Conservation (phyloP, 176 grass and related monocot species). For the Aechmea fasciata region DNA sequence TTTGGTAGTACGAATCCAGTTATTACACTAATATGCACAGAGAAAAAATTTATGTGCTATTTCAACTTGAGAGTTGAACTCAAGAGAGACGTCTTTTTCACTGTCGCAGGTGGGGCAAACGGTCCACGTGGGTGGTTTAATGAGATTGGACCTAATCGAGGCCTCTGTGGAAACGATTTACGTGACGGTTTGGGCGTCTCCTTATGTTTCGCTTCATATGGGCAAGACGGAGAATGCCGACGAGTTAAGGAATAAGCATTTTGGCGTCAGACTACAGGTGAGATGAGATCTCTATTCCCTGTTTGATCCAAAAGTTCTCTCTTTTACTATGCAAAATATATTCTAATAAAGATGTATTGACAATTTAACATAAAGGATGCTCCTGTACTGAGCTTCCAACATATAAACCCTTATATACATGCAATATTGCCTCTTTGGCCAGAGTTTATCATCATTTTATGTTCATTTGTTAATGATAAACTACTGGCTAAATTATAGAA, state of each 20-base stretch:
- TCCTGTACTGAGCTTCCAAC: too few relatives aligned
- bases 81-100: constrained; percentile 3
- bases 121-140: constrained; percentile 67
- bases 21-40: background rate
- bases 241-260: constrained; percentile 61
- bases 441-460: constrained; percentile 12
- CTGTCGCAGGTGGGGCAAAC: constrained; percentile 62
- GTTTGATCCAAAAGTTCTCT: too few relatives aligned
- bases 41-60: background rate
- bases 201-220: constrained; percentile 72
- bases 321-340: too few relatives aligned
- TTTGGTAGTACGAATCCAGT: too few relatives aligned
- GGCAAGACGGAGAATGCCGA: constrained; percentile 75
- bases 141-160: constrained; percentile 64
- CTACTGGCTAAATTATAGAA: too few relatives aligned
- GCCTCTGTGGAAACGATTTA: constrained; percentile 80
- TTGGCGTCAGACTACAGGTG: constrained; percentile 84
- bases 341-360: too few relatives aligned
- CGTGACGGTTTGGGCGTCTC: constrained; percentile 78
- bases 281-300: background rate
- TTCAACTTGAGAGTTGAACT: background rate
- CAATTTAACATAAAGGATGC: too few relatives aligned
- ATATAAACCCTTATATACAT: too few relatives aligned
- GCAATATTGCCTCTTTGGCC: too few relatives aligned
- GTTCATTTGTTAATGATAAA: background rate